phyloP scores from a whole-genome alignment of 805 yeast species.

The Kodamaea laetipori region DNA sequence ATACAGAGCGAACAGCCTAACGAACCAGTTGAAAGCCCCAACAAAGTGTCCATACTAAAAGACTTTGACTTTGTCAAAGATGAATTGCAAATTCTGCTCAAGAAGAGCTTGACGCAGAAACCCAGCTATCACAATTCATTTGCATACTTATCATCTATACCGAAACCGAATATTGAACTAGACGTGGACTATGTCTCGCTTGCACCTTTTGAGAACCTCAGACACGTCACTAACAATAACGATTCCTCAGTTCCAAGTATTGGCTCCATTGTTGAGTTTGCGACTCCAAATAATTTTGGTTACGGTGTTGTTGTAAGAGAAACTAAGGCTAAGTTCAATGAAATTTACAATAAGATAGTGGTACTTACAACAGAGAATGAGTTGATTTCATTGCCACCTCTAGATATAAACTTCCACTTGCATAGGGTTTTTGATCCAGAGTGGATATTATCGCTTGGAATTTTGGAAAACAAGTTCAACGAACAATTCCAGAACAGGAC shows the following conservation, averaged over 20 bases:
- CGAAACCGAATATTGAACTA: neutral
- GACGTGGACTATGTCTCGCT: neutral
- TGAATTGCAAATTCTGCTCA: constrained; percentile 1
- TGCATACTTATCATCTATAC: neutral
- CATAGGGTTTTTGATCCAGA: constrained; percentile 26
- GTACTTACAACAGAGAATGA: constrained; percentile 39
- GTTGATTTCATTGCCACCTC: constrained; percentile 27
- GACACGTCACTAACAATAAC: constrained; percentile 20
- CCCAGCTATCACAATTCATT: constrained; percentile 1
- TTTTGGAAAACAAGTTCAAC: constrained; percentile 28
- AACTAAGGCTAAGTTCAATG: constrained; percentile 36
- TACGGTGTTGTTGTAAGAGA: constrained; percentile 42
- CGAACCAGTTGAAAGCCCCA: no score
- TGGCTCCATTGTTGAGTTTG: constrained; percentile 46
- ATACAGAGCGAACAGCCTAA: no score
- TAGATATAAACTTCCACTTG: constrained; percentile 33
- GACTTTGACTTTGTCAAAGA: neutral
- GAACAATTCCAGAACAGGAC: constrained; percentile 20
- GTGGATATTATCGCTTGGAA: constrained; percentile 18
- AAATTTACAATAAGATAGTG: constrained; percentile 30
- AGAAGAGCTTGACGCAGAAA: neutral
- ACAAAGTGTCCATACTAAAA: neutral
- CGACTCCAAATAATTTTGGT: constrained; percentile 15
- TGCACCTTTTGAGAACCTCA: constrained; percentile 13
- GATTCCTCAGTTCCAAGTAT: constrained; percentile 20